Conservation (phyloP, 768 basidiomycete species). For the Candolleomyces aberdarensis region DNA sequence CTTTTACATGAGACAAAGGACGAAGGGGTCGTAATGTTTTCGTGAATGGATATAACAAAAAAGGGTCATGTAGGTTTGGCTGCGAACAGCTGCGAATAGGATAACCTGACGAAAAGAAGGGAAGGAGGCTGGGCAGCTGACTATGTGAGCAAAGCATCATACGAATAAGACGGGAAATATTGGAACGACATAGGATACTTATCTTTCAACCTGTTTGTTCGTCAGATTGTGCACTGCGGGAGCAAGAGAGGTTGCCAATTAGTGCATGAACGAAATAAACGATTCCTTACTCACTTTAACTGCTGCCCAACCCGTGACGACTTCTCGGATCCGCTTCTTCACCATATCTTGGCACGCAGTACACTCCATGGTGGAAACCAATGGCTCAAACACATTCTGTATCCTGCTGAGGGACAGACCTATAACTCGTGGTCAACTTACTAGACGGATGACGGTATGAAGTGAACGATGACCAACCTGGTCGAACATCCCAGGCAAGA, state of each 20-base stretch:
- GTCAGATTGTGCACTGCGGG: conserved; percentile 13
- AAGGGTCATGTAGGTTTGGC: too few relatives aligned
- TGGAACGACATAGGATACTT: too few relatives aligned
- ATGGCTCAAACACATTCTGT: conserved; percentile 44
- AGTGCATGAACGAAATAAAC: neutral
- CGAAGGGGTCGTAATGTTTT: too few relatives aligned
- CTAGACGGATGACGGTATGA: too few relatives aligned
- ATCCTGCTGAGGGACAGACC: conserved; percentile 50
- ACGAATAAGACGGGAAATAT: too few relatives aligned
- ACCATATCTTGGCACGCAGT: conserved; percentile 40
- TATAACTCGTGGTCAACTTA: conserved; percentile 13
- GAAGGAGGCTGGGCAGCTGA: too few relatives aligned
- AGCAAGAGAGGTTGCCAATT: neutral
- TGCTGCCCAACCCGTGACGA: conserved; percentile 50
- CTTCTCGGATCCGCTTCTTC: conserved; percentile 42
- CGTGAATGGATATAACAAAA: too few relatives aligned
- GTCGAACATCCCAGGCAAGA: conserved; percentile 21
- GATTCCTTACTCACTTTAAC: conserved; percentile 41
- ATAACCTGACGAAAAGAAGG: too few relatives aligned
- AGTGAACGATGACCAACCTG: conserved; percentile 8
- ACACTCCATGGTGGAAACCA: conserved; percentile 47
- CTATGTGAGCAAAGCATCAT: too few relatives aligned
- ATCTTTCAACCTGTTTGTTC: neutral
- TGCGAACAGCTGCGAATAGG: too few relatives aligned
- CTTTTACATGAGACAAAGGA: too few relatives aligned